Evolutionary conservation across 345 rosid genomes (phyloP).

Genomic region (Eucalyptus erythrocorys): DNA sequence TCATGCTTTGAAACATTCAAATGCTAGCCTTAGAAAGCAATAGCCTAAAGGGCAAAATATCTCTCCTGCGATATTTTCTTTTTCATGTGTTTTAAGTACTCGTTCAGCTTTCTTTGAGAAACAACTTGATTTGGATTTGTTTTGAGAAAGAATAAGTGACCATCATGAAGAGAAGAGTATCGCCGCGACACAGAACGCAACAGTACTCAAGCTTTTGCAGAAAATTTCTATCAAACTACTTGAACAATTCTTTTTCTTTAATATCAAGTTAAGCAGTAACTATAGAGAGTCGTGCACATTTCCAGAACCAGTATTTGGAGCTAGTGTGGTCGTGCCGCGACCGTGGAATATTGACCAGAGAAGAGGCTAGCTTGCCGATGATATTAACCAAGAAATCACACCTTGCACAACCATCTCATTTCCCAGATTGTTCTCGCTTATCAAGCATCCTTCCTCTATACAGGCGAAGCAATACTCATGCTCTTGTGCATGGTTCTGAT

Average conservation of each 20-base stretch:
- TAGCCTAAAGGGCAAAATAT: not conserved
- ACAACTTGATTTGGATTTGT: not conserved
- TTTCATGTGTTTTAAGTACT: not conserved
- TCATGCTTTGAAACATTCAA: not conserved
- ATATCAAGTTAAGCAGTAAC: not conserved
- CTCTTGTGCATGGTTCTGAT: constrained; percentile 75
- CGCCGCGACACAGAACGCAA: not conserved
- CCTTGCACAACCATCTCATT: not conserved
- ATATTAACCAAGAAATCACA: not conserved
- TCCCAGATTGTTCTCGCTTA: not conserved
- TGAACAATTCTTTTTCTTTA: too few relatives aligned
- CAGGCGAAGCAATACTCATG: constrained; percentile 21
- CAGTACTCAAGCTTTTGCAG: not conserved
- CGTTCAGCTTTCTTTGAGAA: too few relatives aligned
- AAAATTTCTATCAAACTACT: not conserved
- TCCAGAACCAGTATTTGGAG: not conserved
- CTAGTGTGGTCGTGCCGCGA: not conserved
- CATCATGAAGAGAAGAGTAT: not conserved
- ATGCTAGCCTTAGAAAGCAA: not conserved
- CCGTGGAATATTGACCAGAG: not conserved
- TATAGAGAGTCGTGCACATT: not conserved
- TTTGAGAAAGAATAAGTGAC: not conserved
- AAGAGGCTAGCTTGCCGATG: not conserved
- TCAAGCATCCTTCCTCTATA: not conserved
- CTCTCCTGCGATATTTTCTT: not conserved